Base-by-base conservation (phyloP, 352 stramenopile genomes). In the Pythium brassicae region DNA sequence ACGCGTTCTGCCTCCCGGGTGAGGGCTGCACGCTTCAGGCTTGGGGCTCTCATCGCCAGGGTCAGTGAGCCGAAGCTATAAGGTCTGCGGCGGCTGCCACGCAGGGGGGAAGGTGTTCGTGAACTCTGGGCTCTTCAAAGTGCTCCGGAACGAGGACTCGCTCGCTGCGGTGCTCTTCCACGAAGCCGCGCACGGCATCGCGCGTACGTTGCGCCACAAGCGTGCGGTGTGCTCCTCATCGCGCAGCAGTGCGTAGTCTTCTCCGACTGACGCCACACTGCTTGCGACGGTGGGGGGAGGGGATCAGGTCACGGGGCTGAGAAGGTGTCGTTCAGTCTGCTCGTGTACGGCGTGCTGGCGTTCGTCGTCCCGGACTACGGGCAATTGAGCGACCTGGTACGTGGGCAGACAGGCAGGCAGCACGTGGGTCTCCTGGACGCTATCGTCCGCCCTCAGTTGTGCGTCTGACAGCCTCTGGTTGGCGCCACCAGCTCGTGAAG, bases 91-190 rank as follows among this genome's bases (percentile, higher is more conserved):
- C n/a, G n/a, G 20, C 32, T 4, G 26, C 4, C 19, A 5, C 19
- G 17, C 45, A 68, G 62, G 63, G 37, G 78, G 80, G 12, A 90
- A 91, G 60, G 74, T 91, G 2, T 91, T 87, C 50, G 77, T 91
- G 6, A 74, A 88, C 62, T 76, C 80, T 25, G 80, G 80, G 5
- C 64, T 91, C 11, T 91, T 91, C 63, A 85, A 85, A 45, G 62
- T 87, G 23, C 57, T 91, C 2, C 45, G 57, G 6, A 73, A 79
- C 45, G 77, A 91, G 64, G 80, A 91, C 55, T 59, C 72, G 17
- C 65, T 91, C 14, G 80, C 80, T 0, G 76, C 80, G 0, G 80
- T 90, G 14, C 69, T 90, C 60, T 86, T 86, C 58, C 80, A 90
- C 49, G 80, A 90, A 62, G 78, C 78, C 10, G 80, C 77, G 1